phyloP scores from a whole-genome alignment of 2,329 filamentous ascomycete genomes.

The Berkeleyomyces basicola region DNA sequence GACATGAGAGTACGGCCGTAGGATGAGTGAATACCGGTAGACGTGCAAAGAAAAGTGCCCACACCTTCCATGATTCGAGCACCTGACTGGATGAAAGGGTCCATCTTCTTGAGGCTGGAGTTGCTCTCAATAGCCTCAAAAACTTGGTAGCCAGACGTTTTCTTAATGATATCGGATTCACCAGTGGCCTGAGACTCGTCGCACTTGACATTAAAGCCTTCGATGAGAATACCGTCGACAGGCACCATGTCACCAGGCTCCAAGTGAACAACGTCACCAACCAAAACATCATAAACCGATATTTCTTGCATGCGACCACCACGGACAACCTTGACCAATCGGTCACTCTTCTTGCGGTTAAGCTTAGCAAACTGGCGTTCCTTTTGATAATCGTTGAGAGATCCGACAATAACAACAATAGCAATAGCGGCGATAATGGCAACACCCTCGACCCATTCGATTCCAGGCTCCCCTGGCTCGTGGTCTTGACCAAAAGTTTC shows the following conservation, averaged over 20 bases:
- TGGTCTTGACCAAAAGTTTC: slow-evolving; percentile 51
- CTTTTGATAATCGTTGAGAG: slow-evolving; percentile 66
- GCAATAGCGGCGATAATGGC: slow-evolving; percentile 67
- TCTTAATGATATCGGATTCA: slow-evolving; percentile 60
- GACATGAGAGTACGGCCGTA: slow-evolving; percentile 63
- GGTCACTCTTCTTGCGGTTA: slow-evolving; percentile 65
- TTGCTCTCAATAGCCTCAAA: slow-evolving; percentile 50
- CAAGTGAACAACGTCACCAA: slow-evolving; percentile 54
- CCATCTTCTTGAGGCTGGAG: slow-evolving; percentile 52
- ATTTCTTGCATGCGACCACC: slow-evolving; percentile 54
- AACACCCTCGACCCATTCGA: slow-evolving; percentile 70
- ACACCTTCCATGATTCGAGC: slow-evolving; percentile 62
- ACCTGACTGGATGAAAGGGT: slow-evolving; percentile 75
- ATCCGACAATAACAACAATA: slow-evolving; percentile 62
- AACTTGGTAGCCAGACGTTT: slow-evolving; percentile 50
- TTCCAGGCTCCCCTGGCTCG: slow-evolving; percentile 31
- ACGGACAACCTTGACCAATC: slow-evolving; percentile 53
- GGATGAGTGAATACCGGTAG: slow-evolving; percentile 55
- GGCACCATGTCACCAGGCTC: slow-evolving; percentile 61
- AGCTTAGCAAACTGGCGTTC: slow-evolving; percentile 64
- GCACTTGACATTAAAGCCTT: slow-evolving; percentile 58
- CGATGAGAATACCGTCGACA: slow-evolving; percentile 56
- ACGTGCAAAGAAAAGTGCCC: slow-evolving; percentile 58
- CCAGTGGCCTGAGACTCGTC: slow-evolving; percentile 68
- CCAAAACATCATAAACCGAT: slow-evolving; percentile 51